Base-by-base conservation (phyloP, 805 yeast species). In the Candida qinlingensis region DNA sequence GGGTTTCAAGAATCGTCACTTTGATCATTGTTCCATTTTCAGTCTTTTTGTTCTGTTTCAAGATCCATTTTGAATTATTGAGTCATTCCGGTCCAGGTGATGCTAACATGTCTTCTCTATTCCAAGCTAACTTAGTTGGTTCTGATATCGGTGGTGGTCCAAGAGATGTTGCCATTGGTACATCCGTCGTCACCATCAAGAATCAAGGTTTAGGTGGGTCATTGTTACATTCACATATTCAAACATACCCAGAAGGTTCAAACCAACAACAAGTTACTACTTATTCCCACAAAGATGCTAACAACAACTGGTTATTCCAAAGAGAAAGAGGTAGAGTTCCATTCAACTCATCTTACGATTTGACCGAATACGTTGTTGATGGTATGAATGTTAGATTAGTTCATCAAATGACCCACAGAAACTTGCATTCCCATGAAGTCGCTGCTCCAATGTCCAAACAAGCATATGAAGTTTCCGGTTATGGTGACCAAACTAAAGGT, bases 181-280 rank as follows among this genome's bases (percentile, higher is more conserved):
- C 74, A 60, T 79, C 81, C 4, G 50, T 57, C 8, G 56, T 72
- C 41, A 69, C 75, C 1, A 55, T 72, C 31, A 66, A 74, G 67
- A 74, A 87, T 9, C 92, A 86, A 58, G 94, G 94, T 6, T 69
- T 85, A 43, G 79, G 86, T 44, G 88, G 90, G 42, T 84, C 83
- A 54, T 70, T 87, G 50, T 66, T 87, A 49, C 96, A 87, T 61
- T 86, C 94, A 0, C 96, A 87, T 62, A 70, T 75, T 13, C 96
- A 87, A 63, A 66, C 76, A 10, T 94, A 83, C 64, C 99, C 99
- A 12, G 89, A 81, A 54, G 98, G 98, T 4, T 87, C 97, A 2
- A 76, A 78, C 53, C 98, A 94, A 69, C 97, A 91, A 66, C 99
- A 94, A 68, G 76, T 94, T 44, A 94, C 99, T 29, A 87, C 94